Conservation (phyloP, 2,329 filamentous ascomycete genomes). For the Nothophoma quercina region DNA sequence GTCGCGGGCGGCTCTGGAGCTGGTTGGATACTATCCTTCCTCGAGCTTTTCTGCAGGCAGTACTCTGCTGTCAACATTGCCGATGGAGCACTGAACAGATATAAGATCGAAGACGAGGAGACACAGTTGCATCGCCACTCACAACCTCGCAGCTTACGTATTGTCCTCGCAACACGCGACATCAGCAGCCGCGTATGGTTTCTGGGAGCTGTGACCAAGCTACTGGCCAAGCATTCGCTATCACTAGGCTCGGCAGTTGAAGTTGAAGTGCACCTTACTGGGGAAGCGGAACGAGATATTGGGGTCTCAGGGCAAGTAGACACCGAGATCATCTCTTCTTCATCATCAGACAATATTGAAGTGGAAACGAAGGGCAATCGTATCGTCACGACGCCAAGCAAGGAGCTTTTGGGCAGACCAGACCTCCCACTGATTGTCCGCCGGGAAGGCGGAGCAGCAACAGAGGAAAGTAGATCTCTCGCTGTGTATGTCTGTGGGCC, state of each 20-base stretch:
- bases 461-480: constrained; percentile 15
- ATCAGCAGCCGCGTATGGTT: constrained; percentile 2
- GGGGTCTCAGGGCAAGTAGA: not conserved
- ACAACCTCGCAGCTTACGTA: not conserved
- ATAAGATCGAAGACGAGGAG: not conserved
- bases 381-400: not conserved
- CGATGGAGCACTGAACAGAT: fast-evolving
- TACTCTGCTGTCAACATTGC: no score
- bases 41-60: constrained; percentile 46
- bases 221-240: not conserved
- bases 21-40: constrained; percentile 60
- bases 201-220: not conserved
- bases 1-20: constrained; percentile 65
- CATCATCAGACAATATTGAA: not conserved
- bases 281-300: not conserved
- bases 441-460: not conserved
- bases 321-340: not conserved
- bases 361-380: not conserved
- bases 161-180: constrained; percentile 4
- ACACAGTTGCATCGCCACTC: not conserved
- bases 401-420: not conserved
- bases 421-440: not conserved
- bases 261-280: constrained; percentile 6
- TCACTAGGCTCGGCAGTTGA: not conserved
- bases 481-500: constrained; percentile 56